phyloP scores from a whole-genome alignment of 2,329 filamentous ascomycete genomes.

The Fusarium sp. region DNA sequence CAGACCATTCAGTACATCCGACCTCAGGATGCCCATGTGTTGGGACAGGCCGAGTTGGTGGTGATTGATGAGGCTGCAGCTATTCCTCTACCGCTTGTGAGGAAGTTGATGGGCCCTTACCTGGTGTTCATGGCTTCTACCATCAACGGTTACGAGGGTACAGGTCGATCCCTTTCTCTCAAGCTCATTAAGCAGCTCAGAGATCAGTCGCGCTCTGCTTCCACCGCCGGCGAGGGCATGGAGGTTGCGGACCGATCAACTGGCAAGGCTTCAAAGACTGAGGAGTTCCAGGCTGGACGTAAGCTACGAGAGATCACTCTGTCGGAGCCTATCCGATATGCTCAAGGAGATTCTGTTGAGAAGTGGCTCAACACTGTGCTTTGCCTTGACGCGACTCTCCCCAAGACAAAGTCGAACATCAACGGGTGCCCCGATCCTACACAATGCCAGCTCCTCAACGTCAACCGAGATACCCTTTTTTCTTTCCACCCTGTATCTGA shows the following conservation, averaged over 20 bases:
- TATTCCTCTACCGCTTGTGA: slow-evolving; percentile 91
- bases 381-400: slow-evolving; percentile 92
- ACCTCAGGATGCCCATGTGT: slow-evolving; percentile 93
- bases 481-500: slow-evolving; percentile 98
- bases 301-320: slow-evolving; percentile 93
- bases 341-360: slow-evolving; percentile 90
- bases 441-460: slow-evolving; percentile 90
- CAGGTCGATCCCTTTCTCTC: slow-evolving; percentile 91
- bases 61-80: slow-evolving; percentile 98
- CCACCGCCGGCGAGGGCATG: slow-evolving; percentile 69
- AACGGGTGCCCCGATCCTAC: slow-evolving; percentile 91
- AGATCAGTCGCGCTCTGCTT: slow-evolving; percentile 84
- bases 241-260: slow-evolving; percentile 84
- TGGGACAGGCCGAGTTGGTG: slow-evolving; percentile 94
- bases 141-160: slow-evolving; percentile 98
- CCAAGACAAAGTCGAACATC: slow-evolving; percentile 79
- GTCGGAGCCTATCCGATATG: slow-evolving; percentile 94
- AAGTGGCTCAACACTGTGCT: slow-evolving; percentile 96
- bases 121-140: slow-evolving; percentile 99
- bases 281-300: slow-evolving; percentile 76
- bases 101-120: slow-evolving; percentile 96
- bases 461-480: slow-evolving; percentile 97
- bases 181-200: slow-evolving; percentile 98
- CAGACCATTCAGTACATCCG: slow-evolving; percentile 99
- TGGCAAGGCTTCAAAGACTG: slow-evolving; percentile 78